Base-by-base conservation (phyloP, 208 protist genomes). In the Leishmania braziliensis region DNA sequence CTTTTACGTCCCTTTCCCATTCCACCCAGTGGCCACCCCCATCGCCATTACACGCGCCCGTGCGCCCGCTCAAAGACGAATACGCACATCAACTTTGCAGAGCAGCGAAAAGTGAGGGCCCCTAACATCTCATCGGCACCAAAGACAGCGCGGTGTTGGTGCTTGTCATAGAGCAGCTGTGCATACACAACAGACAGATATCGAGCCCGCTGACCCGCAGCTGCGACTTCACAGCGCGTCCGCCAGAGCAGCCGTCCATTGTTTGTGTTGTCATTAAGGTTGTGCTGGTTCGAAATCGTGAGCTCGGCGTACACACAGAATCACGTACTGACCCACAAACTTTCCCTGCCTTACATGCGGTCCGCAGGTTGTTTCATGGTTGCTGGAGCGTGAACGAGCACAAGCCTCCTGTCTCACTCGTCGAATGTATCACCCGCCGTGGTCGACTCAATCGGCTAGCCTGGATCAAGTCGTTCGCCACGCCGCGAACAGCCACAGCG, bases 391-490 rank as follows among this genome's bases (percentile, higher is more conserved):
- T 85, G 80, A 29, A n/a, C 29, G n/a, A 54, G 36, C 26, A 46
- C 48, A 48, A 9, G 43, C 48, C 50, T 74, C 56, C 71, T 75
- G 16, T 23, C 51, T 51, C 46, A 73, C 20, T 29, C 39, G 39
- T 43, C 79, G 36, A 33, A 83, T 84, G 80, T 58, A 69, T n/a
- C n/a, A 26, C 14, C 50, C 66, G 33, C 36, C 56, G 36, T 70
- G 66, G 6, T 0, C 48, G 2, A n/a, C 36, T 2, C 66, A 72
- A 18, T 60, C 58, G 12, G 54, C 56, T n/a, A 84, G 80, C 54
- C 80, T 84, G 48, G 80, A 79, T 39, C 48, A 84, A 33, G 69
- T 84, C 48, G 74, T 84, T 50, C 74, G 73, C 39, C 74, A 62
- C 62, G 66, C 75, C 46, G 48, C 53, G n/a, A 54, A 39, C 8